phyloP scores from a whole-genome alignment of 129 eudicot species.

The Flaveria linearis region DNA sequence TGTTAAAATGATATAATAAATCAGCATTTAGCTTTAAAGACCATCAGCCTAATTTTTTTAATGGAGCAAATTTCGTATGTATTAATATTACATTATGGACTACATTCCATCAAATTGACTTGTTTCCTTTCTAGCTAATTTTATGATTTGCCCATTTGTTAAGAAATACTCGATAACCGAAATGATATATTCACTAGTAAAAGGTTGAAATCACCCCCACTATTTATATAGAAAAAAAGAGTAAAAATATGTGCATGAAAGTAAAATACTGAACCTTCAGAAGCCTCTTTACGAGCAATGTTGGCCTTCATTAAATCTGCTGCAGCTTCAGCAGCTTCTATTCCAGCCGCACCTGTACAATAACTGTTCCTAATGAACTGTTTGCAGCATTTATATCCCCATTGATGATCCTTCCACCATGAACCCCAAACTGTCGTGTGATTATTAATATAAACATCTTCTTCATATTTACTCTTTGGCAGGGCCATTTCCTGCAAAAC shows the following conservation, averaged over 20 bases:
- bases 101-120: not conserved
- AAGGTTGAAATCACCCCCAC: not conserved
- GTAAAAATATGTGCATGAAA: not conserved
- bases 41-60: not conserved
- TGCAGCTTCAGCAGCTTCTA: conserved; percentile 91
- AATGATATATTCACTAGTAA: not conserved
- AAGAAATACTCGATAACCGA: not conserved
- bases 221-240: not conserved
- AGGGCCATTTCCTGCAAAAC: conserved; percentile 64
- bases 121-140: not conserved
- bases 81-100: not conserved
- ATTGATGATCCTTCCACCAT: conserved; percentile 92
- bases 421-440: conserved; percentile 86
- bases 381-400: conserved; percentile 89
- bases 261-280: conserved; percentile 34
- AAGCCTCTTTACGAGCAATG: conserved; percentile 83
- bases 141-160: not conserved
- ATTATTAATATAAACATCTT: conserved; percentile 71
- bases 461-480: conserved; percentile 91
- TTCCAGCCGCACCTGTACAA: conserved; percentile 92
- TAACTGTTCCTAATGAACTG: conserved; percentile 83
- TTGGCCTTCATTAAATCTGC: conserved; percentile 88
- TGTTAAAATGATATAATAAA: not conserved
- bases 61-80: not conserved
- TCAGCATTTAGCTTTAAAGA: not conserved